Conservation (phyloP, 139 green algal genomes). For the Gonium pectorale region DNA sequence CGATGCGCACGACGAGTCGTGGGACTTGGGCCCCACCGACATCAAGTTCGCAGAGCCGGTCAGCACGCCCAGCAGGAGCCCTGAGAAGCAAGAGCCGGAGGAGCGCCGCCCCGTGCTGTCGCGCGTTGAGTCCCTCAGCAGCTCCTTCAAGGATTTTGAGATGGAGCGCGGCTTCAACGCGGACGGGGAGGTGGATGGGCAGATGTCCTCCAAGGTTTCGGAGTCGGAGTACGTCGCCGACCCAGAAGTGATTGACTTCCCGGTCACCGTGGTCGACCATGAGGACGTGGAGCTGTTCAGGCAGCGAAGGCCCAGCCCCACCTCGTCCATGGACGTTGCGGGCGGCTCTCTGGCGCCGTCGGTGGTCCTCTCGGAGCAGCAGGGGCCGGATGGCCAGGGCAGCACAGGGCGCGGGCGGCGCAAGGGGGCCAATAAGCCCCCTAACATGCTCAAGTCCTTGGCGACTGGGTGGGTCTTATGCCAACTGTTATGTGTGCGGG, state of each 20-base stretch:
- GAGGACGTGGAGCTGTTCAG: slow-evolving; percentile 50
- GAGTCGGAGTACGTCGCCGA: slow-evolving; percentile 18
- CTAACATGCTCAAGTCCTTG: background rate
- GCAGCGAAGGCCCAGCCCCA: slow-evolving; percentile 43
- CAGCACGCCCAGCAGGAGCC: slow-evolving; percentile 59
- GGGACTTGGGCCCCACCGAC: slow-evolving; percentile 64
- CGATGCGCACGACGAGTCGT: slow-evolving; percentile 48
- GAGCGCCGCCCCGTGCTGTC: slow-evolving; percentile 58
- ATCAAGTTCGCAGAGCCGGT: slow-evolving; percentile 70
- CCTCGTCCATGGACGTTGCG: slow-evolving; percentile 50
- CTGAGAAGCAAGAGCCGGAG: slow-evolving; percentile 36
- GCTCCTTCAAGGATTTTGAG: slow-evolving; percentile 70
- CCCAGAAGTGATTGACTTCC: slow-evolving; percentile 45
- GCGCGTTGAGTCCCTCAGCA: slow-evolving; percentile 68
- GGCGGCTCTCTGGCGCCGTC: slow-evolving; percentile 36
- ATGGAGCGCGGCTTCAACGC: slow-evolving; percentile 46
- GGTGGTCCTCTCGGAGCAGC: slow-evolving; percentile 11
- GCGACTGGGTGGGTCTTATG: background rate
- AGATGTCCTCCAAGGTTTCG: slow-evolving; percentile 38
- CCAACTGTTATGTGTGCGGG: no score
- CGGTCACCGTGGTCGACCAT: slow-evolving; percentile 13
- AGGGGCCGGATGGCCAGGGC: background rate
- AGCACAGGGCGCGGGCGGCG: background rate
- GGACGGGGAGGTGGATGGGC: slow-evolving; percentile 5
- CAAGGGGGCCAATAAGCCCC: slow-evolving; percentile 11